Percentiles rank a stretch among this genome's conserved stretches.
phyloP scores from a whole-genome alignment of 2,329 filamentous ascomycete species.

The Penicillium sp. region DNA sequence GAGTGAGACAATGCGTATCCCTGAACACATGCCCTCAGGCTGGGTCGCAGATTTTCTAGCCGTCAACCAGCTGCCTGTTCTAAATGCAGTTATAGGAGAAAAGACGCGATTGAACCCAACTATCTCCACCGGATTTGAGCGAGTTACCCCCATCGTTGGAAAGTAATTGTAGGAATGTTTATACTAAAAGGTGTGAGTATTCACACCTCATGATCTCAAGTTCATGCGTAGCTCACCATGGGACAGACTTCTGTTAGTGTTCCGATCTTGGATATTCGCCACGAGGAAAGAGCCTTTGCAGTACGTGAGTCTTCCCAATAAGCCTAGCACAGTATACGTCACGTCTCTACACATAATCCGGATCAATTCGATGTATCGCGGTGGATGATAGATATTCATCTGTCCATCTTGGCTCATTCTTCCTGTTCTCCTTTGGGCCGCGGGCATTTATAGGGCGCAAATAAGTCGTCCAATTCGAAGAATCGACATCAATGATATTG shows the following conservation, averaged over 20 bases:
- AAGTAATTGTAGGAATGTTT: slow-evolving; percentile 1
- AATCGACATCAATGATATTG: too few relatives aligned
- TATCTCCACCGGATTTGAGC: slow-evolving; percentile 11
- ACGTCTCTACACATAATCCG: neutral
- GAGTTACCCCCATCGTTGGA: slow-evolving; percentile 7
- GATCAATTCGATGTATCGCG: neutral
- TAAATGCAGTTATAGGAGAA: slow-evolving; percentile 13
- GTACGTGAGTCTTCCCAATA: neutral
- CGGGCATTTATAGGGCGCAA: slow-evolving; percentile 12
- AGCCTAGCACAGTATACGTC: neutral
- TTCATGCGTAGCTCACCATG: neutral
- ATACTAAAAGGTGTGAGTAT: slow-evolving; percentile 10
- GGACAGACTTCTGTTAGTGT: slow-evolving; percentile 10
- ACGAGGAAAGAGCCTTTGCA: neutral
- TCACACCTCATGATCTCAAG: neutral
- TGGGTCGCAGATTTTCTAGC: slow-evolving; percentile 10
- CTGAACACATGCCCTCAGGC: neutral
- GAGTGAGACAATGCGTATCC: slow-evolving; percentile 6
- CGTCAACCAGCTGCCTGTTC: slow-evolving; percentile 6
- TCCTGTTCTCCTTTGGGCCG: slow-evolving; percentile 9
- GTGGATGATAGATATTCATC: slow-evolving; percentile 1
- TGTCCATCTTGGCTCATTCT: slow-evolving; percentile 1
- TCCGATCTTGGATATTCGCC: slow-evolving; percentile 7
- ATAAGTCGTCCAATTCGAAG: neutral
- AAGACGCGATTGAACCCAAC: slow-evolving; percentile 13